A percentile compares a stretch with the other conserved stretches of the same genome.
phyloP scores from a whole-genome alignment of 2,329 filamentous ascomycete genomes.

The Fusarium penzigii region DNA sequence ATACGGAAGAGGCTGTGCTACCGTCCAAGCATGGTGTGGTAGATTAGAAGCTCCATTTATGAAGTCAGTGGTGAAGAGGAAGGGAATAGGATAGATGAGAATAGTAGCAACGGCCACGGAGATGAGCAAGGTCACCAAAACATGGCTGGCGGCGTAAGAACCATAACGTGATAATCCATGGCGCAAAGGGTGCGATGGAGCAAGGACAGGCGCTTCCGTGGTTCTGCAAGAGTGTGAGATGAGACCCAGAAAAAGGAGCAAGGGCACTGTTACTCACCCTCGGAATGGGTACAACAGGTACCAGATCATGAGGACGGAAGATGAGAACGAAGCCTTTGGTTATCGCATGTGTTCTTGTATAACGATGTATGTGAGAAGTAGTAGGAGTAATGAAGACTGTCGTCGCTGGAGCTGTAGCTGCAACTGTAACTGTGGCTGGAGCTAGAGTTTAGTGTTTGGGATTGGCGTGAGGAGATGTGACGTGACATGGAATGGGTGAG shows the following conservation, averaged over 20 bases:
- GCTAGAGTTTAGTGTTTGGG: constrained; percentile 12
- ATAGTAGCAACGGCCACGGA: constrained; percentile 71
- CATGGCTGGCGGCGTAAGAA: constrained; percentile 69
- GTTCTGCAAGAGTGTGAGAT: constrained; percentile 53
- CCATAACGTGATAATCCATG: constrained; percentile 68
- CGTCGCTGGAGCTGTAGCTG: constrained; percentile 4
- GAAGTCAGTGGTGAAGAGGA: constrained; percentile 72
- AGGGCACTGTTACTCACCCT: constrained; percentile 57
- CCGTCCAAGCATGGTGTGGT: constrained; percentile 81
- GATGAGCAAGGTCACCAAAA: constrained; percentile 70
- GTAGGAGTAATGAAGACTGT: constrained; percentile 3
- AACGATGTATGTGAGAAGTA: constrained; percentile 2
- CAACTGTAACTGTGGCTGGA: constrained; percentile 7
- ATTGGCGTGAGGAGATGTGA: constrained; percentile 13
- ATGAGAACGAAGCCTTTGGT: constrained; percentile 15
- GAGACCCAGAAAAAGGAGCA: constrained; percentile 13
- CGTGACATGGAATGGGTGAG: constrained; percentile 26
- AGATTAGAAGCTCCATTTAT: constrained; percentile 70
- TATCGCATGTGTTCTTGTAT: constrained; percentile 23
- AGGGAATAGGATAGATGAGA: constrained; percentile 73
- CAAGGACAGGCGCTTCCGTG: constrained; percentile 69
- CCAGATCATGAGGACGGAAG: constrained; percentile 63
- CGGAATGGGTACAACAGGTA: constrained; percentile 75
- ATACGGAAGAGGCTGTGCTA: constrained; percentile 63
- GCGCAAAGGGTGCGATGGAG: constrained; percentile 65